Evolutionary conservation across 2,329 filamentous ascomycete species (phyloP), one percentile per base, ranked within the genome.

Genomic region (Niveomyces coronatus): DNA sequence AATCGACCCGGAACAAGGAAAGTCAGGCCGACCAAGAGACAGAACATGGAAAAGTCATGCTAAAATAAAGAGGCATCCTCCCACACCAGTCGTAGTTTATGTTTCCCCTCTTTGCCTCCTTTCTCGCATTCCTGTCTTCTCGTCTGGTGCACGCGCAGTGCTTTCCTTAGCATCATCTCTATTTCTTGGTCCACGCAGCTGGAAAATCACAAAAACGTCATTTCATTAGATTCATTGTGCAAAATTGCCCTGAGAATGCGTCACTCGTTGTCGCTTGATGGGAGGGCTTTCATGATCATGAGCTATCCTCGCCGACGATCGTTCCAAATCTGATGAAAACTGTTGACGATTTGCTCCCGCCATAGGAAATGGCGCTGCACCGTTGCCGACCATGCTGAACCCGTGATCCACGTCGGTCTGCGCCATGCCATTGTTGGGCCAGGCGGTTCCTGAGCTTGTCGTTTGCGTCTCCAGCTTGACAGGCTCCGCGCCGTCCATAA

Each of bases 391-490:
- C 47, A 65, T 63, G 16, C 63, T 63, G 40, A 71, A 74, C 24
- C 63, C 59, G 31, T 64, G 61, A 20, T 66, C 65, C 35, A 74
- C 56, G 20, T 53, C 54, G 33, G 50, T 48, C 30, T 33, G 37
- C 31, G 31, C 7, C 24, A 39, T 39, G 31, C 37, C 37, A 24
- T 39, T 39, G 26, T 23, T 30, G 16, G 34, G 16, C 37, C 37
- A 39, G 11, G 22, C 34, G 31, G n/a, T 39, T 16, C 17, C 37
- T 3, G 37, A 67, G 3, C 71, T 72, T 40, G 71, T 68, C 41
- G 72, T 69, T n/a, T 70, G 70, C 3, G 70, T 67, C 35, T 72
- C 68, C 42, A 74, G 74, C 48, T 76, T 76, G 39, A 63, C 57
- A 52, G 7, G 53, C 35, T 32, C 44, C 39, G 28, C 15, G 14